Evolutionary conservation across 1,284 basidiomycete species (phyloP).

Genomic region (Rugosomyces carneus): DNA sequence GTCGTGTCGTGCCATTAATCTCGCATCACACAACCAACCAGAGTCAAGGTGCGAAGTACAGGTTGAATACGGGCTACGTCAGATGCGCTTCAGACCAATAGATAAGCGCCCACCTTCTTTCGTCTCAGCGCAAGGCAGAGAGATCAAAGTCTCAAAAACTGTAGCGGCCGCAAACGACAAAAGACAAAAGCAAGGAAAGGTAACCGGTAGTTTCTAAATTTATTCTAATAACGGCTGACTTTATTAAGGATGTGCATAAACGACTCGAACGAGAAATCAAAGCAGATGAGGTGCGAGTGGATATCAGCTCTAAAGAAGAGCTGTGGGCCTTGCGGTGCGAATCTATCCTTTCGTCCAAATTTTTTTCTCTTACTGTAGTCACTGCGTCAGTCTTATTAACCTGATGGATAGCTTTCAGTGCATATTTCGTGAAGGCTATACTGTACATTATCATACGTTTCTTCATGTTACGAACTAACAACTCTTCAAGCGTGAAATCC

Average conservation of each 20-base stretch:
- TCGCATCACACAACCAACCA: not conserved
- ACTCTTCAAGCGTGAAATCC: conserved; percentile 56
- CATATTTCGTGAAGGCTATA: conserved; percentile 45
- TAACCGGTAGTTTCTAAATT: conserved; percentile 25
- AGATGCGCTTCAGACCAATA: conserved; percentile 48
- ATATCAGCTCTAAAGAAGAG: conserved; percentile 24
- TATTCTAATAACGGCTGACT: conserved; percentile 9
- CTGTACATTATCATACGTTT: conserved; percentile 24
- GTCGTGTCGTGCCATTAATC: conserved; percentile 11
- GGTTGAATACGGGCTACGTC: conserved; percentile 66
- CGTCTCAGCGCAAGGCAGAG: conserved; percentile 55
- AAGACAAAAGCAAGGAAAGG: conserved; percentile 55
- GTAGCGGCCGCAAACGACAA: conserved; percentile 58
- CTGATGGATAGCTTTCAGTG: conserved; percentile 39
- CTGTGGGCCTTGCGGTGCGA: conserved; percentile 26
- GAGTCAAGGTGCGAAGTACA: conserved; percentile 69
- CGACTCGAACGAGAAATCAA: conserved; percentile 72
- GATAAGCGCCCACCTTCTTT: conserved; percentile 56
- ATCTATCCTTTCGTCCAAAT: not conserved
- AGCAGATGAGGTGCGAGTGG: conserved; percentile 38
- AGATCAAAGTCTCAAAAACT: conserved; percentile 53
- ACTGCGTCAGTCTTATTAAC: conserved; percentile 22
- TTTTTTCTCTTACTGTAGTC: not conserved
- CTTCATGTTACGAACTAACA: not conserved
- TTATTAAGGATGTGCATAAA: conserved; percentile 63